These are phyloP conservation scores for Barnettozyma botsteinii DNA, from an alignment of 805 yeast genomes.

Conservation along the genomic window DNA sequence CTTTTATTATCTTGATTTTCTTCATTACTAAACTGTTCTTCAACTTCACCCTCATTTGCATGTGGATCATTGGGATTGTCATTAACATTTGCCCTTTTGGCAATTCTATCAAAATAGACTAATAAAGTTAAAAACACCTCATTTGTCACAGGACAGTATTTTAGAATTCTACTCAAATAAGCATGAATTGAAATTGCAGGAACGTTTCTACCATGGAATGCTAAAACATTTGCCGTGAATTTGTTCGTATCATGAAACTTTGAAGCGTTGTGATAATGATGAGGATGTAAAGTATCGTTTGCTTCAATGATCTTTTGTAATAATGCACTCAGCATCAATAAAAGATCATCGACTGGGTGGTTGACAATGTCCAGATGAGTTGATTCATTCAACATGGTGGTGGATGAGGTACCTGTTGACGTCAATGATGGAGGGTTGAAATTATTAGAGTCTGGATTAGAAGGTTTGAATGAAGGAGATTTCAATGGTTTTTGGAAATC, in stretches of 20 bases:
- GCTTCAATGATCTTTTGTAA: slow-evolving; percentile 85
- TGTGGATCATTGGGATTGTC: slow-evolving; percentile 15
- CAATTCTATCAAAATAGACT: slow-evolving; percentile 92
- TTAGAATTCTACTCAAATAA: slow-evolving; percentile 81
- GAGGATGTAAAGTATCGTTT: slow-evolving; percentile 77
- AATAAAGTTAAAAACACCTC: slow-evolving; percentile 87
- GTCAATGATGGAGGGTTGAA: not conserved
- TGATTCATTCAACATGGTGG: slow-evolving; percentile 8
- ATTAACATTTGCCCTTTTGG: slow-evolving; percentile 67
- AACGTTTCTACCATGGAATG: slow-evolving; percentile 92
- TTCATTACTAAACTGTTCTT: slow-evolving; percentile 12
- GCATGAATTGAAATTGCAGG: slow-evolving; percentile 94
- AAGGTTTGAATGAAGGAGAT: slow-evolving; percentile 1
- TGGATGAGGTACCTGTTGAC: slow-evolving; percentile 5
- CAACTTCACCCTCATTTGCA: slow-evolving; percentile 19
- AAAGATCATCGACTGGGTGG: slow-evolving; percentile 73
- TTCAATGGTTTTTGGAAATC: slow-evolving; percentile 17
- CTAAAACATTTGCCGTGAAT: slow-evolving; percentile 65
- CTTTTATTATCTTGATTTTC: not conserved
- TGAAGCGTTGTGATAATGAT: slow-evolving; percentile 26
- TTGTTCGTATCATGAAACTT: slow-evolving; percentile 32
- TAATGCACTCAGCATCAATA: slow-evolving; percentile 79
- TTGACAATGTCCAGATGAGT: slow-evolving; percentile 55
- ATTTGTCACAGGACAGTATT: slow-evolving; percentile 97
- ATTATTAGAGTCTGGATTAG: not conserved